A percentile compares a stretch with the other conserved stretches of the same genome.
phyloP scores from a whole-genome alignment of 2,329 filamentous ascomycete genomes.

The Paecilomyces dactylethromorphus region DNA sequence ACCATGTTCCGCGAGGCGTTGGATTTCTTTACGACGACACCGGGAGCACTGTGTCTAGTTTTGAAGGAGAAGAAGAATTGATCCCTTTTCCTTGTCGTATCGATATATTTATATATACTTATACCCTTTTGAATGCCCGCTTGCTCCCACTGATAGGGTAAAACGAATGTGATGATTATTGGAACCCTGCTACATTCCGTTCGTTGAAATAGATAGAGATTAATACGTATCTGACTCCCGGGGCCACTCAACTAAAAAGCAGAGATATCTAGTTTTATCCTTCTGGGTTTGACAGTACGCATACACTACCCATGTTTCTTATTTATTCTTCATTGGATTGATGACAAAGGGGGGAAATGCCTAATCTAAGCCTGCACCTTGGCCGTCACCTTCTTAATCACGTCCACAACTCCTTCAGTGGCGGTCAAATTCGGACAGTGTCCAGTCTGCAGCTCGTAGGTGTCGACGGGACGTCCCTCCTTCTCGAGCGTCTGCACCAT shows the following conservation, averaged over 20 bases:
- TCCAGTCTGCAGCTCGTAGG: slow-evolving; percentile 7
- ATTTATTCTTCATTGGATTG: not conserved
- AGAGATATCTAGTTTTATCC: not conserved
- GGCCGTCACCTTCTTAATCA: not conserved
- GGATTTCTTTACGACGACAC: too few species aligned
- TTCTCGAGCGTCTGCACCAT: slow-evolving; percentile 7
- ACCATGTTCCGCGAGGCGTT: too few species aligned
- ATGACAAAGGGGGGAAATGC: not conserved
- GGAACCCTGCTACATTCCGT: not conserved
- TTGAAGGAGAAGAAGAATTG: too few species aligned
- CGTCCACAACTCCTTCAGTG: slow-evolving; percentile 1
- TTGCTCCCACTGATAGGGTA: not conserved
- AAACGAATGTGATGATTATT: not conserved
- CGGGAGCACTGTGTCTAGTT: too few species aligned
- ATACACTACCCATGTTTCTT: too few species aligned
- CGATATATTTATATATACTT: too few species aligned
- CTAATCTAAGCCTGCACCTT: not conserved
- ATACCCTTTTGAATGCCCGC: too few species aligned
- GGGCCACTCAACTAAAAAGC: not conserved
- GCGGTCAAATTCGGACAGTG: slow-evolving; percentile 6
- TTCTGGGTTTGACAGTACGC: not conserved
- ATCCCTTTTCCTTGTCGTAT: too few species aligned
- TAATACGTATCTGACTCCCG: not conserved
- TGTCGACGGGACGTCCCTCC: slow-evolving; percentile 4
- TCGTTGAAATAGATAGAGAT: not conserved